Conservation (phyloP, 78 protist species). For the Paratrimastix pyriformis region DNA sequence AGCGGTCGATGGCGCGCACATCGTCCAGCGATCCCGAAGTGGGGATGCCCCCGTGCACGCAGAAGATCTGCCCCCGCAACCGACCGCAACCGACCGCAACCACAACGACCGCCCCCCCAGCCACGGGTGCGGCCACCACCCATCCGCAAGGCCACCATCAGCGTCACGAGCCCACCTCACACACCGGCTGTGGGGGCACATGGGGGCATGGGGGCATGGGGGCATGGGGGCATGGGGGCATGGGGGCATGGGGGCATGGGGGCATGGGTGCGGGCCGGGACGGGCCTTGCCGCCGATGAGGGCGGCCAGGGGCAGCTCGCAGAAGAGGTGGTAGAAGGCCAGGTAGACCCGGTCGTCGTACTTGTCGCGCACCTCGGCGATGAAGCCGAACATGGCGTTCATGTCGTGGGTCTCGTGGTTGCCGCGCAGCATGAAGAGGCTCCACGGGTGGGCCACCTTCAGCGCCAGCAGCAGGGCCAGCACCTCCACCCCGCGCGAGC, state of each 20-base stretch:
- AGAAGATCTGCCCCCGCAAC: not conserved
- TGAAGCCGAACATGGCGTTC: constrained; percentile 38
- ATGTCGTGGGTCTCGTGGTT: constrained; percentile 46
- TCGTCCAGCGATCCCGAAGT: not conserved
- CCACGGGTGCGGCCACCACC: not conserved
- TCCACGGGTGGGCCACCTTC: constrained; percentile 5
- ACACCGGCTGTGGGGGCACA: no score
- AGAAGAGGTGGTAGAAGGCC: not conserved
- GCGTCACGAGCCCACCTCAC: no score
- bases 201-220: no score
- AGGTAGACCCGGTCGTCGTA: not conserved
- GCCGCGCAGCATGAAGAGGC: constrained; percentile 33
- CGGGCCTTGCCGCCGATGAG: not conserved
- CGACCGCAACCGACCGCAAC: not conserved
- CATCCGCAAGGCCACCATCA: not conserved
- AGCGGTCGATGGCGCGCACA: not conserved
- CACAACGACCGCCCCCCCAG: not conserved
- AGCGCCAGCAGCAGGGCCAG: constrained; percentile 22
- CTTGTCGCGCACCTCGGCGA: constrained; percentile 22
- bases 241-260: constrained; percentile 9
- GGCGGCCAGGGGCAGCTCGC: constrained; percentile 30
- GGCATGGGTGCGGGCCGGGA: not conserved
- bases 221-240: no score
- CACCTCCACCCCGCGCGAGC: constrained; percentile 27
- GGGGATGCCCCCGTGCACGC: constrained; percentile 29